Evolutionary conservation across 2,329 filamentous ascomycete genomes (phyloP).

Genomic region (Colletotrichum limetticola): DNA sequence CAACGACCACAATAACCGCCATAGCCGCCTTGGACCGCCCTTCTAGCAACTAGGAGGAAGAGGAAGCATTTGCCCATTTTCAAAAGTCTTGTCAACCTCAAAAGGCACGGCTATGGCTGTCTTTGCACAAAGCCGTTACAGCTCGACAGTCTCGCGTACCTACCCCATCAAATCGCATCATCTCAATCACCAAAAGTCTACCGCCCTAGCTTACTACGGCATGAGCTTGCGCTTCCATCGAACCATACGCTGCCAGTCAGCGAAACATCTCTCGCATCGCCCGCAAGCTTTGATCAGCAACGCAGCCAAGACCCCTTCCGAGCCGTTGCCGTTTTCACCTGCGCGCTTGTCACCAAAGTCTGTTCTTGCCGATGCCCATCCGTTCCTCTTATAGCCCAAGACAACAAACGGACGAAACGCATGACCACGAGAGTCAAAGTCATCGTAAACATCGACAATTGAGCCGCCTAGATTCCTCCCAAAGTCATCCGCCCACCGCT

Average conservation of each 20-base stretch:
- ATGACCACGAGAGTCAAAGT: neutral
- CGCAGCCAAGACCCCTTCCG: neutral
- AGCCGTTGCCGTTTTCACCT: neutral
- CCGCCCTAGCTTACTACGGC: too few species aligned
- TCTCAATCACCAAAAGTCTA: neutral
- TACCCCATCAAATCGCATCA: neutral
- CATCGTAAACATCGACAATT: neutral
- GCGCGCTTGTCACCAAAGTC: conserved; percentile 15
- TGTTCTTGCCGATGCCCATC: conserved; percentile 16
- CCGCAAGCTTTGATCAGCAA: neutral
- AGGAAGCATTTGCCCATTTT: neutral
- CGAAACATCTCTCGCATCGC: neutral
- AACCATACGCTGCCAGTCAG: neutral
- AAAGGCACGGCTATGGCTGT: neutral
- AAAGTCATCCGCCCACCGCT: neutral
- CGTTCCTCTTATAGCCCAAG: neutral
- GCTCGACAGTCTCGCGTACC: neutral
- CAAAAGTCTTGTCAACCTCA: neutral
- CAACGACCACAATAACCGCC: neutral
- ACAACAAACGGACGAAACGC: neutral
- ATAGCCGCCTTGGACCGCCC: neutral
- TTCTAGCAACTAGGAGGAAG: neutral
- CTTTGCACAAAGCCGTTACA: neutral
- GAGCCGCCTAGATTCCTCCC: neutral
- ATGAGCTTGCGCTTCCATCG: neutral